phyloP scores from a whole-genome alignment of 495 filamentous ascomycete species.

The Hypoxylon fuscum region DNA sequence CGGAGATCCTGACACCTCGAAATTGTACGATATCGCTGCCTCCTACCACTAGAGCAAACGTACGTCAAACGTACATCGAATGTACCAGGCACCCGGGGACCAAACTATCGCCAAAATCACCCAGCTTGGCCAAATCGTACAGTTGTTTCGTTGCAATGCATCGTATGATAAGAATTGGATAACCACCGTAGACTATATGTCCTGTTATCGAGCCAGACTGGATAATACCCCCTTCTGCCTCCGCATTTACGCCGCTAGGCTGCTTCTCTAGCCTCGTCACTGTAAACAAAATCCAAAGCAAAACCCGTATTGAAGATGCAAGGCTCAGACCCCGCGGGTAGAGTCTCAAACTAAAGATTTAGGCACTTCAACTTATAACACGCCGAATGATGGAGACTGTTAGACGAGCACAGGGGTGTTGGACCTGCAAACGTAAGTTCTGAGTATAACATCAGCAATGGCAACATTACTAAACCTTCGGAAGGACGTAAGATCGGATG shows the following conservation, averaged over 20 bases:
- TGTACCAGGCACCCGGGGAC: conserved; percentile 34
- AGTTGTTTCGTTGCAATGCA: conserved; percentile 34
- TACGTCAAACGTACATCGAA: conserved; percentile 35
- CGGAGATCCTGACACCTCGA: conserved; percentile 37
- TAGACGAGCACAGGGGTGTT: conserved; percentile 48
- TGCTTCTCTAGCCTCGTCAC: conserved; percentile 43
- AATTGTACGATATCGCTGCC: conserved; percentile 40
- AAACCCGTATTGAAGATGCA: conserved; percentile 43
- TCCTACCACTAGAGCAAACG: conserved; percentile 27
- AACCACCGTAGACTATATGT: conserved; percentile 33
- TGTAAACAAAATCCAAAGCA: conserved; percentile 35
- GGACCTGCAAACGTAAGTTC: conserved; percentile 51
- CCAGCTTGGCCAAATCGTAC: conserved; percentile 31
- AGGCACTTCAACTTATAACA: conserved; percentile 15
- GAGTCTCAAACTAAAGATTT: conserved; percentile 33
- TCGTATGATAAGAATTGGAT: conserved; percentile 44
- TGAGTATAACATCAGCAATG: conserved; percentile 40
- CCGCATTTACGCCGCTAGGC: conserved; percentile 34
- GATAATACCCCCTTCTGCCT: conserved; percentile 37
- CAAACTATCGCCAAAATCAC: conserved; percentile 24
- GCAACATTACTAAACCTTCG: conserved; percentile 27
- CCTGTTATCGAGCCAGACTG: conserved; percentile 29
- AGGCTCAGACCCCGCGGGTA: conserved; percentile 38
- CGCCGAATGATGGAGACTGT: conserved; percentile 43
- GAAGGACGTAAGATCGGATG: conserved; percentile 52